A percentile compares a stretch with the other conserved stretches of the same genome.
phyloP scores from a whole-genome alignment of 345 rosid species.

The Abelmoschus esculentus region DNA sequence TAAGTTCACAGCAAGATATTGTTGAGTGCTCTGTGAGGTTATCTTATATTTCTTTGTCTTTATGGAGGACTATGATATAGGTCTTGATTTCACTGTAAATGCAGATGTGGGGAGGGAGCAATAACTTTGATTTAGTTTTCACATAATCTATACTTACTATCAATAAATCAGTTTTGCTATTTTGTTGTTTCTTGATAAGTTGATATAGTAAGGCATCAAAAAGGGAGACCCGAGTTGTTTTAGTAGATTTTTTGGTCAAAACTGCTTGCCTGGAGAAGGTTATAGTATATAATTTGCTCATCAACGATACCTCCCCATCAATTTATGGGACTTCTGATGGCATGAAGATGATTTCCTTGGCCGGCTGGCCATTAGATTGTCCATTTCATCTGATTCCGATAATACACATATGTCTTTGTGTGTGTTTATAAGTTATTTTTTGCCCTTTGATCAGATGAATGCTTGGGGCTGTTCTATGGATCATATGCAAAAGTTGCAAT shows the following conservation, averaged over 20 bases:
- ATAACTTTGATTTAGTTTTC: not conserved
- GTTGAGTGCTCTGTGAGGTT: not conserved
- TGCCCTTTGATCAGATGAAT: not conserved
- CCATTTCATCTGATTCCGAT: not conserved
- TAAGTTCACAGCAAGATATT: not conserved
- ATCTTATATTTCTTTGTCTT: not conserved
- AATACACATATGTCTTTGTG: not conserved
- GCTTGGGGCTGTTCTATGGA: not conserved
- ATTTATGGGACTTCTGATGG: not conserved
- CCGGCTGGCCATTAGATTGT: not conserved
- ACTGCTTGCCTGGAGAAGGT: not conserved
- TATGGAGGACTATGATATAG: not conserved
- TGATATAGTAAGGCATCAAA: not conserved
- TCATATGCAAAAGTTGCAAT: not conserved
- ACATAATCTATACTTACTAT: not conserved
- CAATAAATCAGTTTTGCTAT: not conserved
- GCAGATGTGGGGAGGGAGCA: not conserved
- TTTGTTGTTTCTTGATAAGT: not conserved
- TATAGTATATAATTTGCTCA: not conserved
- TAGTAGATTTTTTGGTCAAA: not conserved
- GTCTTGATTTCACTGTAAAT: not conserved
- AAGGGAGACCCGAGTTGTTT: not conserved
- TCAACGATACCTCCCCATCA: not conserved
- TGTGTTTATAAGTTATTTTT: not conserved
- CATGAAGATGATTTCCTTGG: not conserved